Evolutionary conservation across 164 flowering plant genomes (phyloP).

Genomic region (Cinnamomum chago): DNA sequence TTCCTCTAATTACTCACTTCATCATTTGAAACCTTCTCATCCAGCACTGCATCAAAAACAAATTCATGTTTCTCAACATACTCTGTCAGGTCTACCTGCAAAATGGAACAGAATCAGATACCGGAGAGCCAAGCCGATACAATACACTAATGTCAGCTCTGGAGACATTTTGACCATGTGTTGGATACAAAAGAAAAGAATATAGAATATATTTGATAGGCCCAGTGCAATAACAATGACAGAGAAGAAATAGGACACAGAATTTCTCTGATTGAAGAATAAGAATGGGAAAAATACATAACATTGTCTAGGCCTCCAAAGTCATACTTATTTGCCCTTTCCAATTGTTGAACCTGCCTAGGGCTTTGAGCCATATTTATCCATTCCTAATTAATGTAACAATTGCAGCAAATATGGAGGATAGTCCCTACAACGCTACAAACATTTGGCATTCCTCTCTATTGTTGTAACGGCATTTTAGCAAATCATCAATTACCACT

Average conservation of each 20-base stretch:
- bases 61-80: slow-evolving; percentile 93
- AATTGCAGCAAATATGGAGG: not conserved
- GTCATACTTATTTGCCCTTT: not conserved
- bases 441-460: too few relatives aligned
- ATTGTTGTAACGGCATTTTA: too few relatives aligned
- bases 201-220: too few relatives aligned
- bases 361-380: not conserved
- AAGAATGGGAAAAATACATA: not conserved
- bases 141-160: not conserved
- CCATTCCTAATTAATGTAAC: not conserved
- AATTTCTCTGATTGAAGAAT: not conserved
- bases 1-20: slow-evolving; percentile 49
- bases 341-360: not conserved
- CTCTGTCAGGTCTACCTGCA: slow-evolving; percentile 91
- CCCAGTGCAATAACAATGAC: not conserved
- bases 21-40: slow-evolving; percentile 83
- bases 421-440: not conserved
- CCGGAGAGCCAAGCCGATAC: not conserved
- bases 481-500: too few relatives aligned
- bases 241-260: not conserved
- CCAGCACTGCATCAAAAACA: slow-evolving; percentile 86
- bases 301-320: not conserved
- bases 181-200: not conserved
- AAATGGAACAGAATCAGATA: slow-evolving; percentile 3
- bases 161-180: not conserved